Conservation (phyloP, 768 basidiomycete species). For the Brasilioporus rufonigricans region DNA sequence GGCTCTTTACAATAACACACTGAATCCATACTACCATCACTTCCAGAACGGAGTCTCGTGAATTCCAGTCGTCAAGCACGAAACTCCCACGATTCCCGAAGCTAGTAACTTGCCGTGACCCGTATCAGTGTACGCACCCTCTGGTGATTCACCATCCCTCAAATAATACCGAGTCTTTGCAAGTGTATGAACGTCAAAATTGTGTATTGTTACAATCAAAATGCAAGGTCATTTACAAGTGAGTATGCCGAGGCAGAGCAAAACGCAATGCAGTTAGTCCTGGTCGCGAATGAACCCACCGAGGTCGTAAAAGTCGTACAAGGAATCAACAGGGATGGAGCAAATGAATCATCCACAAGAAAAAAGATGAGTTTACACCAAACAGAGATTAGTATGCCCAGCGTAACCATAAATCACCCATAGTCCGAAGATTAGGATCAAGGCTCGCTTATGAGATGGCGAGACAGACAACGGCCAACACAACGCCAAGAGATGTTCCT, state of each 20-base stretch:
- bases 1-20: neutral
- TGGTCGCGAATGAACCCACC: slow-evolving; percentile 10
- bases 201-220: slow-evolving; percentile 22
- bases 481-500: slow-evolving; percentile 14
- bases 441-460: slow-evolving; percentile 19
- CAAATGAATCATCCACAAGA: slow-evolving; percentile 20
- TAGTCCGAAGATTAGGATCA: slow-evolving; percentile 8
- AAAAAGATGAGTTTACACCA: slow-evolving; percentile 11
- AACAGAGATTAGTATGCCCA: slow-evolving; percentile 6
- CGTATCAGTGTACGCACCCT: neutral
- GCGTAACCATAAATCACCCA: slow-evolving; percentile 8
- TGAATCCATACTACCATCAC: neutral
- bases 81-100: neutral
- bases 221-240: slow-evolving; percentile 22
- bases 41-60: neutral
- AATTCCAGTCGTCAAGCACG: no score
- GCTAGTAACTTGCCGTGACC: neutral
- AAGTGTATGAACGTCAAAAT: neutral
- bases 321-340: neutral
- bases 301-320: slow-evolving; percentile 21
- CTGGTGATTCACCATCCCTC: slow-evolving; percentile 3
- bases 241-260: slow-evolving; percentile 14
- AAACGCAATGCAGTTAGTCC: slow-evolving; percentile 11
- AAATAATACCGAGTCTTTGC: slow-evolving; percentile 3
- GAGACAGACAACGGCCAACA: slow-evolving; percentile 17